Evolutionary conservation across 805 yeast species (phyloP), one percentile per base, ranked within the genome.

Genomic region (Yarrowia divulgata): DNA sequence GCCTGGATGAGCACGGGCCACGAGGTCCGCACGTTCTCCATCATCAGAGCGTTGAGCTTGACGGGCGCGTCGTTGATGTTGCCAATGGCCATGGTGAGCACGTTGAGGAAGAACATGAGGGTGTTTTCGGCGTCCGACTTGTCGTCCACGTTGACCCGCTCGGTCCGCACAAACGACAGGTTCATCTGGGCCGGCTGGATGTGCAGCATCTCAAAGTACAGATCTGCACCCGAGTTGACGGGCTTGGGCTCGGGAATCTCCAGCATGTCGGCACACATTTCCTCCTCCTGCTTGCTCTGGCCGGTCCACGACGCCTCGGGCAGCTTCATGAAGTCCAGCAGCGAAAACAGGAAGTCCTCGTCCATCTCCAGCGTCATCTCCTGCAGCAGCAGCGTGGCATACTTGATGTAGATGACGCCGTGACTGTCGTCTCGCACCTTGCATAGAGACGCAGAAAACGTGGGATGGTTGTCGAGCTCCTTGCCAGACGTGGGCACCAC

Each of bases 21-120:
- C 3, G 98, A 97, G 0, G 93, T 96, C 70, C 97, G 84, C 13
- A 93, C 87, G 76, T 95, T 95, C 74, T 93, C 98, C 76, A 94
- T 84, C 70, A 92, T 84, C 73, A 96, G 82, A 0, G 98, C 93
- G 75, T 94, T 92, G 76, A 95, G 81, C 74, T 90, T 86, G 54
- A 95, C 90, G 0, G 98, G 98, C 0, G 99, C 99, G 78, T 95
- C 98, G 76, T 94, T 94, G 71, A 96, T 91, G 77, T 94, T 95
- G 34, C 98, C 99, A 71, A 95, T 86, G 0, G 99, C 97, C 98
- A 94, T 93, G 0, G 98, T 93, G 70, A 95, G 81, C 46, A 94
- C 88, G 77, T 95, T 92, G 73, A 91, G 82, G 71, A 92, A 87
- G 77, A 90, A 90, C 85, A 89, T 85, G 63, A 93, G 76, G 0